Evolutionary conservation across 805 yeast genomes (phyloP), one percentile per base, ranked within the genome.

Genomic region (Candida gorgasii): DNA sequence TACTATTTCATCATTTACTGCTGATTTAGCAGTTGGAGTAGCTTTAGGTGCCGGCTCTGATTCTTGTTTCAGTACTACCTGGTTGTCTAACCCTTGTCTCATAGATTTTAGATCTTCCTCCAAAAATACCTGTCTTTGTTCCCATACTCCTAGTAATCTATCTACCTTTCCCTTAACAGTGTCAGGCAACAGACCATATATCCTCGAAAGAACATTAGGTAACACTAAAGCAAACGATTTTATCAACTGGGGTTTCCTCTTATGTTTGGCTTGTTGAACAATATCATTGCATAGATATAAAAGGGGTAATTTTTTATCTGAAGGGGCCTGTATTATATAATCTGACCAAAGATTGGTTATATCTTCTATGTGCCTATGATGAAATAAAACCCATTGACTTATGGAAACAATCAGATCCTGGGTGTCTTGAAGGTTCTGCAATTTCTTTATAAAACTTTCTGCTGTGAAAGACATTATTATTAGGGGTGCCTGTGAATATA

Each of bases 251-350:
- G 65, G 64, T 53, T 76, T 79, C 45, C 76, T 72, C 52, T 80
- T 79, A 24, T 83, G 80, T 45, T 82, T 72, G 3, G 89, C 79
- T 57, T 85, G 85, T 61, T 88, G 96, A 1, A 87, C 84, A 16
- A 88, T 82, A 50, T 88, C 96, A 59, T 88, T 88, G 39, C 85
- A 83, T 11, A 88, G 66, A 54, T 88, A 88, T 17, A 88, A 69
- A 43, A 84, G 62, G 2, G 84, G 72, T 39, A 84, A 69, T 45
- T 73, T 75, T 52, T 75, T 71, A n/a, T 49, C 40, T 4, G 47
- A 8, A 5, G 44, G 36, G 5, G 48, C 28, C 5, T 28, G 44
- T 43, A 45, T 47, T 12, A 58, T 50, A 50, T 54, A 69, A 9
- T 57, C 50, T 6, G 67, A 49, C 77, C 77, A 72, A 23, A 62